Conservation (phyloP, 2,329 filamentous ascomycete genomes). For the Phialocephala sp. region DNA sequence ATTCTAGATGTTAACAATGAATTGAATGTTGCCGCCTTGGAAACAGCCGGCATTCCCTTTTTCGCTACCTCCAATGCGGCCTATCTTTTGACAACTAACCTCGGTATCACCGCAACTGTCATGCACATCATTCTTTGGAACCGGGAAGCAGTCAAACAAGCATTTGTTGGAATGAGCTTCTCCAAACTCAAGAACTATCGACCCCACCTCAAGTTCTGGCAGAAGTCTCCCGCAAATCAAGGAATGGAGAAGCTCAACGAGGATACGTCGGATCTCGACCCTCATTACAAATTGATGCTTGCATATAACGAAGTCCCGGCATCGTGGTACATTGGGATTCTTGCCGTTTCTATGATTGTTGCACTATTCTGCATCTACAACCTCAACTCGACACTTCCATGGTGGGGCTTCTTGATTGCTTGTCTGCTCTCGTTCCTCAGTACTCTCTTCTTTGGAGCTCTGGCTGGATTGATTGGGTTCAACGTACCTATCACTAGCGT, state of each 20-base stretch:
- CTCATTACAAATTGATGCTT: conserved; percentile 50
- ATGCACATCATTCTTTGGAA: conserved; percentile 51
- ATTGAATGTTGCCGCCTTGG: conserved; percentile 46
- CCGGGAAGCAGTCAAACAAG: conserved; percentile 46
- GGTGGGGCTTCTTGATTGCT: conserved; percentile 51
- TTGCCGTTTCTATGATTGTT: conserved; percentile 32
- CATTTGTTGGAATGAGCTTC: conserved; percentile 35
- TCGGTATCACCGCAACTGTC: conserved; percentile 53
- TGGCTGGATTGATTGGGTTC: conserved; percentile 48
- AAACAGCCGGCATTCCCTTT: conserved; percentile 48
- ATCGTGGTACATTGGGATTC: conserved; percentile 47
- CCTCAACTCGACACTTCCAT: conserved; percentile 45
- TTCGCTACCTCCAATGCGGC: conserved; percentile 48
- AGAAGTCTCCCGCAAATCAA: conserved; percentile 2
- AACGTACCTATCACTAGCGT: conserved; percentile 48
- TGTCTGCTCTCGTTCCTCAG: conserved; percentile 44
- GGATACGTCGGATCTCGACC: conserved; percentile 42
- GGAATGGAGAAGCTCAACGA: neutral
- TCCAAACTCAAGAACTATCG: neutral
- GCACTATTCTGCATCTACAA: conserved; percentile 47
- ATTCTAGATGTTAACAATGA: conserved; percentile 48
- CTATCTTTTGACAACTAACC: conserved; percentile 51
- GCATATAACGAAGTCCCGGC: conserved; percentile 48
- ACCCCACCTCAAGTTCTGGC: conserved; percentile 2
- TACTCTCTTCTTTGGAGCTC: conserved; percentile 49